Evolutionary conservation across 208 protist species (phyloP).

Genomic region (Acanthamoeba lenticulata): DNA sequence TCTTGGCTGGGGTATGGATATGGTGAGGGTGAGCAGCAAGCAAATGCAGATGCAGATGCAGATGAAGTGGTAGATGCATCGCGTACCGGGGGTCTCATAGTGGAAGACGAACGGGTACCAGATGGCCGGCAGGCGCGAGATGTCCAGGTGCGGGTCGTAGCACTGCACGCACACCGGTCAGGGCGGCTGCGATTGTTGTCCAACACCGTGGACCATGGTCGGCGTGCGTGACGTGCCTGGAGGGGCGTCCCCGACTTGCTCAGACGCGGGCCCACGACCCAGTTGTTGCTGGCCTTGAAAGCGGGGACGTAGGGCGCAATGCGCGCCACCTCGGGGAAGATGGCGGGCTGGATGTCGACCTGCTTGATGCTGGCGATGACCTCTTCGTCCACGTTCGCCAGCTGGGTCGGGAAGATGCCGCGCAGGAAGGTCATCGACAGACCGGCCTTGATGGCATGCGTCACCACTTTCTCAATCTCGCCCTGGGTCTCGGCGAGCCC

Average conservation of each 20-base stretch:
- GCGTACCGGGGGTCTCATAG: background rate
- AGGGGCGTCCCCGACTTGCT: background rate
- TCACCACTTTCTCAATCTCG: conserved; percentile 29
- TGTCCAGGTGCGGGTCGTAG: conserved; percentile 60
- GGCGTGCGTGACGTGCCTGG: background rate
- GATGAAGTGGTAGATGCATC: background rate
- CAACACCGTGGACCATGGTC: too few relatives aligned
- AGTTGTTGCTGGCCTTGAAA: conserved; percentile 61
- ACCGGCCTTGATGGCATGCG: background rate
- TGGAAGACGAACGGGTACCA: conserved; percentile 62
- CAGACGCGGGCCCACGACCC: background rate
- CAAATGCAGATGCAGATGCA: background rate
- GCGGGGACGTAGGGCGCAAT: background rate
- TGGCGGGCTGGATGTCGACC: background rate
- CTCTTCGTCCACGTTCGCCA: background rate
- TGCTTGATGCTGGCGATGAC: conserved; percentile 17
- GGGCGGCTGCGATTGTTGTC: background rate
- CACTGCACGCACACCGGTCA: background rate
- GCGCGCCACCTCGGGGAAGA: background rate
- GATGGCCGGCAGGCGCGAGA: conserved; percentile 16
- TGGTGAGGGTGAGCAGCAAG: background rate
- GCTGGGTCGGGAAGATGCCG: conserved; percentile 10
- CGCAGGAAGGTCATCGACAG: background rate
- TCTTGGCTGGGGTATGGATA: background rate
- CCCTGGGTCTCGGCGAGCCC: conserved; percentile 53